Evolutionary conservation across 2,329 filamentous ascomycete species (phyloP).

Genomic region (Sordariomycetes sp.): DNA sequence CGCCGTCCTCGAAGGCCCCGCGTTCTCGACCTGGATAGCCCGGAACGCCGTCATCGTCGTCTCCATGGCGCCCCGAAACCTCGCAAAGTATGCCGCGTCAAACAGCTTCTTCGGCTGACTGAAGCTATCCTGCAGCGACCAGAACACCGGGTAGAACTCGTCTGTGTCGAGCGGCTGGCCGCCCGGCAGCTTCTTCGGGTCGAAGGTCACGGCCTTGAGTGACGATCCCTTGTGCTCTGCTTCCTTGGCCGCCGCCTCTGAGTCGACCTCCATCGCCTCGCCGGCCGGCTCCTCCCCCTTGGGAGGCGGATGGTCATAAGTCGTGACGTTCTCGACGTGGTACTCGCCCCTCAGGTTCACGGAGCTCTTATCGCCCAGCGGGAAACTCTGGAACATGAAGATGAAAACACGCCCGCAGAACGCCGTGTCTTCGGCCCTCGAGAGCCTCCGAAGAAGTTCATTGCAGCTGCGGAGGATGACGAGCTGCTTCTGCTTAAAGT

Average conservation of each 20-base stretch:
- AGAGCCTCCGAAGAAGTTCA: conserved; percentile 81
- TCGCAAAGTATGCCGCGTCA: conserved; percentile 53
- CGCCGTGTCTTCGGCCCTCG: conserved; percentile 90
- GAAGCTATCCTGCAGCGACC: conserved; percentile 84
- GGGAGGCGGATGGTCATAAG: conserved; percentile 50
- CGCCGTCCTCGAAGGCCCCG: conserved; percentile 32
- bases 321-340: conserved; percentile 87
- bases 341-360: conserved; percentile 95
- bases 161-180: conserved; percentile 52
- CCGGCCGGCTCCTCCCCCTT: conserved; percentile 14
- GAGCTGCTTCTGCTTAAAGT: conserved; percentile 73
- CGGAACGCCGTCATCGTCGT: conserved; percentile 46
- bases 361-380: conserved; percentile 89
- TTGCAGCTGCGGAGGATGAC: conserved; percentile 92
- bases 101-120: conserved; percentile 82
- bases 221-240: conserved; percentile 13
- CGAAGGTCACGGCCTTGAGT: conserved; percentile 24
- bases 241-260: conserved; percentile 21
- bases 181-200: conserved; percentile 1
- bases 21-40: conserved; percentile 33
- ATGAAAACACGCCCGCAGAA: conserved; percentile 98
- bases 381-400: conserved; percentile 96
- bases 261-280: conserved; percentile 57
- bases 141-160: conserved; percentile 79
- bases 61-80: conserved; percentile 69